Evolutionary conservation across 495 filamentous ascomycete genomes (phyloP).

Genomic region (Thozetella sp.): DNA sequence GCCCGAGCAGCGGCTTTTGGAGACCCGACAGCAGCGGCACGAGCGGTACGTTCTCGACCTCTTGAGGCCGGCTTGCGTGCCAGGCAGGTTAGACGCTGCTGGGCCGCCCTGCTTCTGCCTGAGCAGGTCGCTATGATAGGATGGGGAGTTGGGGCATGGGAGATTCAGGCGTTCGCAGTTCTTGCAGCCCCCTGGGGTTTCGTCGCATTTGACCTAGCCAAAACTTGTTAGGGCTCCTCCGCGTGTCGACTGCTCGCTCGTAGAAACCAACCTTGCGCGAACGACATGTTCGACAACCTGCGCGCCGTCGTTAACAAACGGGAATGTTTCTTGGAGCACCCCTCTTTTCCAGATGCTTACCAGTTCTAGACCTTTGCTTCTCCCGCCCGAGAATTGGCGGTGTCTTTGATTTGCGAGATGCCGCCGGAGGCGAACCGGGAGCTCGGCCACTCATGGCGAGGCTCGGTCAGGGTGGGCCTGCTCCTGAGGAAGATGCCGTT

Average conservation of each 20-base stretch:
- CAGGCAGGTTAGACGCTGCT: not conserved
- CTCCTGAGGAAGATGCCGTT: not conserved
- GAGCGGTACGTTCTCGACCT: slow-evolving; percentile 33
- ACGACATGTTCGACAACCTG: not conserved
- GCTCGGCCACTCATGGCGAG: not conserved
- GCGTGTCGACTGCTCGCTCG: not conserved
- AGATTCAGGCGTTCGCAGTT: slow-evolving; percentile 13
- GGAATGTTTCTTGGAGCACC: not conserved
- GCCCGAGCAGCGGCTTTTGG: slow-evolving; percentile 37
- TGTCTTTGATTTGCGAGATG: not conserved
- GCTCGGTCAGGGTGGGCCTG: not conserved
- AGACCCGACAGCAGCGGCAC: slow-evolving; percentile 29
- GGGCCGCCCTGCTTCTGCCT: not conserved
- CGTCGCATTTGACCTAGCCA: slow-evolving; percentile 11
- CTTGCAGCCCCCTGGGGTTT: slow-evolving; percentile 7
- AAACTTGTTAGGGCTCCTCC: not conserved
- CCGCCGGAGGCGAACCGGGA: not conserved
- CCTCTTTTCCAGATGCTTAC: not conserved
- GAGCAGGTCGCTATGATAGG: not conserved
- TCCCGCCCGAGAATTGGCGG: not conserved
- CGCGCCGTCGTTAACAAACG: not conserved
- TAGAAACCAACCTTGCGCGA: not conserved
- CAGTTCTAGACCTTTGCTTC: not conserved
- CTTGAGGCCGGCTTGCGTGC: slow-evolving; percentile 7
- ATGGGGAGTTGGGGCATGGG: slow-evolving; percentile 4